phyloP scores from a whole-genome alignment of 441 rosid species.

The Erodium moschatum region DNA sequence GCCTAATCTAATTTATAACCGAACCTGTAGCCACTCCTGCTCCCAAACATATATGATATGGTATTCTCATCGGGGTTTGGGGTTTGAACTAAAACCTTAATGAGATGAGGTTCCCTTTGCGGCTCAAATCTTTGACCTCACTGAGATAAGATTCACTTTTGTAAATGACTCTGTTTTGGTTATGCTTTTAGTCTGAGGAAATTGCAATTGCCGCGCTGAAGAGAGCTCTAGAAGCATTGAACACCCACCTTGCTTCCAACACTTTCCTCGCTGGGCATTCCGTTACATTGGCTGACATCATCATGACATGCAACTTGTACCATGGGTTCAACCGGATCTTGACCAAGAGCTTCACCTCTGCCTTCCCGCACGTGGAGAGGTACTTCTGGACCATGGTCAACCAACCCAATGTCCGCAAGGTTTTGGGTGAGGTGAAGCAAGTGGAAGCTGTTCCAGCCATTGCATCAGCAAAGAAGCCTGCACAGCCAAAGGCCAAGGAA shows the following conservation, averaged over 20 bases:
- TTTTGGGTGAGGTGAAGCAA: conserved; percentile 71
- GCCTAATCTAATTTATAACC: too few relatives aligned
- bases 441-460: conserved; percentile 49
- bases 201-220: conserved; percentile 52
- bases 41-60: too few relatives aligned
- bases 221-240: conserved; percentile 69
- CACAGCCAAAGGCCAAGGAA: conserved; percentile 45
- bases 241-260: conserved; percentile 56
- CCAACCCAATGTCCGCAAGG: conserved; percentile 73
- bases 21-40: too few relatives aligned
- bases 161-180: too few relatives aligned
- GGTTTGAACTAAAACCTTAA: too few relatives aligned
- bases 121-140: too few relatives aligned
- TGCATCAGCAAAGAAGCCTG: conserved; percentile 50
- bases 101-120: too few relatives aligned
- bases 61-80: too few relatives aligned
- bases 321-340: conserved; percentile 40
- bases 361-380: conserved; percentile 86
- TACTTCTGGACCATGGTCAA: conserved; percentile 94
- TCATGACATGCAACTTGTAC: conserved; percentile 59
- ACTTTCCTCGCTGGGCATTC: conserved; percentile 75
- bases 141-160: too few relatives aligned
- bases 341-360: conserved; percentile 77
- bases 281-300: conserved; percentile 72
- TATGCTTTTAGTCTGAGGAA: conserved; percentile 58